Conservation (phyloP, 1,139 yeast species). For the Fermentozyma sake region DNA sequence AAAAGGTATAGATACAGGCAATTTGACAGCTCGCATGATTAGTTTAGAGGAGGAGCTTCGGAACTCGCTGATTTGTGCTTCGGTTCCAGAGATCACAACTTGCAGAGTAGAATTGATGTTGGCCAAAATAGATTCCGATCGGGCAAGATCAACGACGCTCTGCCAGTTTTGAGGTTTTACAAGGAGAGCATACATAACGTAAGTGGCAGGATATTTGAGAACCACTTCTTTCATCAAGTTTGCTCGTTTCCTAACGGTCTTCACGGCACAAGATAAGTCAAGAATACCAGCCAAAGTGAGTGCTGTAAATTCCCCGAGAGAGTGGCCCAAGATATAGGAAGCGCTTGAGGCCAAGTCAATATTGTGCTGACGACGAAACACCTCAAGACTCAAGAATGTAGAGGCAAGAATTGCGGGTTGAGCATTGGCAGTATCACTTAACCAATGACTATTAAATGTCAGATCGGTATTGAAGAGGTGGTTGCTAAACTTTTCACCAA, state of each 20-base stretch:
- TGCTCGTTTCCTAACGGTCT: constrained; percentile 49
- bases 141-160: constrained; percentile 16
- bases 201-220: neutral
- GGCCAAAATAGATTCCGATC: constrained; percentile 25
- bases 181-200: constrained; percentile 37
- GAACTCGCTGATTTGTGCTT: constrained; percentile 14
- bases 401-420: constrained; percentile 59
- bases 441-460: too few relatives aligned
- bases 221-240: constrained; percentile 39
- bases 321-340: constrained; percentile 47
- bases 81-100: constrained; percentile 41
- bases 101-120: constrained; percentile 42
- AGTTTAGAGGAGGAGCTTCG: constrained; percentile 11
- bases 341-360: constrained; percentile 18
- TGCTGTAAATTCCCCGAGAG: constrained; percentile 57
- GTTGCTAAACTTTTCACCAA: too few relatives aligned
- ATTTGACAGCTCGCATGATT: constrained; percentile 21
- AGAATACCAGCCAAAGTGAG: constrained; percentile 38
- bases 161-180: constrained; percentile 18
- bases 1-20: constrained; percentile 54
- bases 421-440: constrained; percentile 43
- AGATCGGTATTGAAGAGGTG: too few relatives aligned
- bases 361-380: constrained; percentile 11
- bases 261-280: constrained; percentile 38
- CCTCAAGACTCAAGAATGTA: constrained; percentile 31